Evolutionary conservation across 2,329 filamentous ascomycete species (phyloP), one percentile per base, ranked within the genome.

Genomic region (Botrytis tulipae): DNA sequence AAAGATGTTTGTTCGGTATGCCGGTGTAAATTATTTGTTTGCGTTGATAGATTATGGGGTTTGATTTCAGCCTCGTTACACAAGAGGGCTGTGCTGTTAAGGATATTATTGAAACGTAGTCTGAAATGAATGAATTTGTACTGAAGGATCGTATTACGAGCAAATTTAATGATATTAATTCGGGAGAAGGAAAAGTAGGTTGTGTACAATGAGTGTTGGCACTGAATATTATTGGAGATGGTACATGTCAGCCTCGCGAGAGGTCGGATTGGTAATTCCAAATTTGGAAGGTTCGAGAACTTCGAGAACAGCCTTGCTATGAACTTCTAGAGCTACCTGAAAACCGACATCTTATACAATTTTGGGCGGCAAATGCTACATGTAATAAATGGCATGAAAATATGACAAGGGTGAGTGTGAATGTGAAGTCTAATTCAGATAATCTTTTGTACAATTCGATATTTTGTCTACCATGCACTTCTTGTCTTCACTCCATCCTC

Each of bases 381-480:
- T 59, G 51, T 44, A 35, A 51, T 59, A 35, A 51, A 42, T 8
- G 12, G 40, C 44, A 67, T 57, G 12, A 20, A 32, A 20, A 67
- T 25, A 20, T 51, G n/a, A 9, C 14, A 20, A 44, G 25, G 70
- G 40, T 42, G n/a, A 51, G 35, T 57, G 44, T 71, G 42, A 59
- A 69, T 60, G 48, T 67, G 37, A 37, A 59, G 66, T 73, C 67
- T 73, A 73, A 63, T 73, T 70, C 44, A 61, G 29, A 46, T 60
- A 25, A 69, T 67, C n/a, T 71, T 73, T 73, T 73, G 67, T 73
- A 73, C 72, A 73, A 65, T 71, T 57, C 46, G 32, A 46, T 69
- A 54, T 73, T 48, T 70, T 46, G 32, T 68, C 60, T 46, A 61
- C 44, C 59, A 57, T 46, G 46, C 46, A 59, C 70, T 72, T 72